A percentile compares a stretch with the other conserved stretches of the same genome.
phyloP scores from a whole-genome alignment of 73 alveolate genomes.

The Effrenium voratum region DNA sequence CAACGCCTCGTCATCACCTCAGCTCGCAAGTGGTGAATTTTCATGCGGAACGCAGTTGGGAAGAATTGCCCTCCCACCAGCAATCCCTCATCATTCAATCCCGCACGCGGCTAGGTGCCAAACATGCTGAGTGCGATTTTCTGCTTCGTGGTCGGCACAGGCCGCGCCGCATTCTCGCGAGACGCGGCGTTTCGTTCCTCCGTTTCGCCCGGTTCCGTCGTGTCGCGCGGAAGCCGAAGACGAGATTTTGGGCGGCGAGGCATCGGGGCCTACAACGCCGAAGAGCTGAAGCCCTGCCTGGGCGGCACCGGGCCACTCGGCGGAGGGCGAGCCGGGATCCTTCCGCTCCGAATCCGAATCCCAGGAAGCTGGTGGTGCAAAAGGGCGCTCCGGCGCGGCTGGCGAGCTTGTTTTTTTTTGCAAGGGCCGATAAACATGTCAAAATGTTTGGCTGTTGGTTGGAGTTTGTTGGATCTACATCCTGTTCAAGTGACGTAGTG shows the following conservation, averaged over 20 bases:
- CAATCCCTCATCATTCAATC: background rate
- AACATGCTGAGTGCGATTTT: slow-evolving; percentile 53
- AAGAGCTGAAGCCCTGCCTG: slow-evolving; percentile 42
- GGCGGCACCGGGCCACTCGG: slow-evolving; percentile 30
- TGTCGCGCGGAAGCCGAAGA: background rate
- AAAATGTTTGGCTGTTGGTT: background rate
- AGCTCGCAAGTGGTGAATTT: too few species aligned
- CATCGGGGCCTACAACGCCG: slow-evolving; percentile 91
- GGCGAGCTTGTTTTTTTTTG: background rate
- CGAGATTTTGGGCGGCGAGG: background rate
- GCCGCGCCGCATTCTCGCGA: background rate
- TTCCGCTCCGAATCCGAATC: too few species aligned
- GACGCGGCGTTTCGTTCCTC: background rate
- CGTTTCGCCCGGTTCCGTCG: background rate
- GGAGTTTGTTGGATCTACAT: background rate
- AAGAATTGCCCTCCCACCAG: background rate
- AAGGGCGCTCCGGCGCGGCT: background rate
- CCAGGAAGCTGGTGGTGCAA: background rate
- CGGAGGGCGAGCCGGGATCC: too few species aligned
- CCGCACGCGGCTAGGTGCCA: background rate
- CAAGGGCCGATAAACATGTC: background rate
- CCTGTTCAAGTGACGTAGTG: background rate
- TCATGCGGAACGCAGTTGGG: too few species aligned
- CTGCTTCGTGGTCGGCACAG: slow-evolving; percentile 68
- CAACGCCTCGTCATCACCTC: too few species aligned